Percentiles rank a stretch among this genome's conserved stretches.
Conservation (phyloP, 352 stramenopile species). For the Phytophthora capsici region DNA sequence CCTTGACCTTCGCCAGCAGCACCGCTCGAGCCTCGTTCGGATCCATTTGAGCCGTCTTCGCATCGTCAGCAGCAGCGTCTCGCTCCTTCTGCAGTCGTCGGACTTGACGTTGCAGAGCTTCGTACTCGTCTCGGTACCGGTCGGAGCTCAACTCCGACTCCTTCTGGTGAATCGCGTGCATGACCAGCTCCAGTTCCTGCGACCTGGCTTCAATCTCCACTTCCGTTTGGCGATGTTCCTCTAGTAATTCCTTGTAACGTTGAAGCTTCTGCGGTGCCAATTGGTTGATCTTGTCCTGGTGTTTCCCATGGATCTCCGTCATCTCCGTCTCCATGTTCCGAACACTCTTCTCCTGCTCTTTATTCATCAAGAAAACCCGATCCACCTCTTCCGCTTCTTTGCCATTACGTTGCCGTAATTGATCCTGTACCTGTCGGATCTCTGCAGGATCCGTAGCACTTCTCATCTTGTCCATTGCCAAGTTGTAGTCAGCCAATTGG, state of each 20-base stretch:
- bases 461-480: slow-evolving; percentile 93
- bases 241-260: slow-evolving; percentile 77
- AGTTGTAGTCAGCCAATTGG: slow-evolving; percentile 93
- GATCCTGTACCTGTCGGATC: slow-evolving; percentile 75
- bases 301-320: slow-evolving; percentile 76
- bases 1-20: slow-evolving; percentile 88
- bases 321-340: slow-evolving; percentile 82
- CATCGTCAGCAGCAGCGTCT: slow-evolving; percentile 81
- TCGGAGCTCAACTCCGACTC: slow-evolving; percentile 74
- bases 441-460: slow-evolving; percentile 70
- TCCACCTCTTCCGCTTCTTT: slow-evolving; percentile 91
- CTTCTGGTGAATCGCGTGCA: slow-evolving; percentile 80
- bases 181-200: slow-evolving; percentile 73
- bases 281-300: slow-evolving; percentile 90
- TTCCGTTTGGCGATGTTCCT: slow-evolving; percentile 78
- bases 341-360: slow-evolving; percentile 78
- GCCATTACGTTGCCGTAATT: slow-evolving; percentile 71
- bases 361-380: slow-evolving; percentile 89
- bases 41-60: slow-evolving; percentile 89
- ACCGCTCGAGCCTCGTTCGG: slow-evolving; percentile 84
- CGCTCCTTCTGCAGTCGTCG: slow-evolving; percentile 78
- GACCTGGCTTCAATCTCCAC: slow-evolving; percentile 74
- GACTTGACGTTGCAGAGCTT: slow-evolving; percentile 72
- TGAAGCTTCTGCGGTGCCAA: slow-evolving; percentile 87
- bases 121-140: slow-evolving; percentile 79